Evolutionary conservation across 2,329 filamentous ascomycete genomes (phyloP).

Genomic region (Stromatinia cepivora): DNA sequence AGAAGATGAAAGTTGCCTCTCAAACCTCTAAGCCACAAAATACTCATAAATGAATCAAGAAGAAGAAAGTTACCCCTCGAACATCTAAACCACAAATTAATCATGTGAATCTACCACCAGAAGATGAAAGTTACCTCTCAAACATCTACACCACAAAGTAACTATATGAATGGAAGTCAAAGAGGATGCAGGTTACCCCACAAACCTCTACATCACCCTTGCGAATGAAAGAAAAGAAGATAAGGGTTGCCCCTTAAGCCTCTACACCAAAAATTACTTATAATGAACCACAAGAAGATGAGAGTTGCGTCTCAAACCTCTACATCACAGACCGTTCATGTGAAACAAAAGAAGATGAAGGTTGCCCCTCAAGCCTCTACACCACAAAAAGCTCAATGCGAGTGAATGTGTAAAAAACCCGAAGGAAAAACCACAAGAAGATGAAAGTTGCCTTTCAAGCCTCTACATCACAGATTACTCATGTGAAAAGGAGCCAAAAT

Average conservation of each 20-base stretch:
- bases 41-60: too few relatives aligned
- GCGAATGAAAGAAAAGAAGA: not conserved
- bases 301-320: not conserved
- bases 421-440: not conserved
- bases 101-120: not conserved
- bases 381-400: not conserved
- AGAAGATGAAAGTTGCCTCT: not conserved
- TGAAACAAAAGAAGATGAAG: not conserved
- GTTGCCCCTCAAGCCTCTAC: not conserved
- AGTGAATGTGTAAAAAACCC: not conserved
- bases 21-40: not conserved
- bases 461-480: not conserved
- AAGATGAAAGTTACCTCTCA: constrained; percentile 4
- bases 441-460: not conserved
- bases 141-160: not conserved
- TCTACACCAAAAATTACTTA: not conserved
- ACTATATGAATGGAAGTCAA: not conserved
- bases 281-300: not conserved
- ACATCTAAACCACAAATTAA: too few relatives aligned
- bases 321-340: not conserved
- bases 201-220: not conserved
- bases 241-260: not conserved
- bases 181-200: not conserved
- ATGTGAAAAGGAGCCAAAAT: not conserved
- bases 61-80: too few relatives aligned